Evolutionary conservation across 1,139 yeast genomes (phyloP).

Genomic region (Protomyces macrosporus): DNA sequence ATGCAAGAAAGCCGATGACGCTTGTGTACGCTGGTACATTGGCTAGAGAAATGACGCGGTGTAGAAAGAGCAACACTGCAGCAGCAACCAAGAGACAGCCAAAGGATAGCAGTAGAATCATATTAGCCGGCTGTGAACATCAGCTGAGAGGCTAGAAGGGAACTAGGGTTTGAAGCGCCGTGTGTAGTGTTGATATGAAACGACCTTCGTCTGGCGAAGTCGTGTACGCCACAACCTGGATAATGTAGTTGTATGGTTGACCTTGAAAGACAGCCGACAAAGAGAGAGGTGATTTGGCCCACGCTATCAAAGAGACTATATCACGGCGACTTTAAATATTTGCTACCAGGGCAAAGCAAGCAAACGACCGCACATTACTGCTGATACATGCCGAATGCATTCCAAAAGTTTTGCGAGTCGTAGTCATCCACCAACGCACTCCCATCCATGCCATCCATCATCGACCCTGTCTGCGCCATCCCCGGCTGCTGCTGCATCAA

Average conservation of each 20-base stretch:
- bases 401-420: background rate
- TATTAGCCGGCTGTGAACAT: background rate
- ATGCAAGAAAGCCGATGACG: slow-evolving; percentile 45
- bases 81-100: slow-evolving; percentile 1
- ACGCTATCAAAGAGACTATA: too few relatives aligned
- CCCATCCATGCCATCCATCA: background rate
- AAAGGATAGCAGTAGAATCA: background rate
- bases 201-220: too few relatives aligned
- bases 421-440: background rate
- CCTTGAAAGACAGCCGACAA: too few relatives aligned
- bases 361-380: background rate
- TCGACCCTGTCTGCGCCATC: background rate
- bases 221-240: too few relatives aligned
- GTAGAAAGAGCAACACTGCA: slow-evolving; percentile 4
- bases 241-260: too few relatives aligned
- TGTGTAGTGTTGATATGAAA: too few relatives aligned
- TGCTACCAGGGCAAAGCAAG: too few relatives aligned
- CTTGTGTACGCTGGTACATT: slow-evolving; percentile 41
- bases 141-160: background rate
- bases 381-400: background rate
- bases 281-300: too few relatives aligned
- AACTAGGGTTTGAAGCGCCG: too few relatives aligned
- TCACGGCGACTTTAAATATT: too few relatives aligned
- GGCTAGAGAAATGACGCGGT: slow-evolving; percentile 1
- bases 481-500: background rate